Evolutionary conservation across 257 asterid species (phyloP).

Genomic region (Solanum neorickii): DNA sequence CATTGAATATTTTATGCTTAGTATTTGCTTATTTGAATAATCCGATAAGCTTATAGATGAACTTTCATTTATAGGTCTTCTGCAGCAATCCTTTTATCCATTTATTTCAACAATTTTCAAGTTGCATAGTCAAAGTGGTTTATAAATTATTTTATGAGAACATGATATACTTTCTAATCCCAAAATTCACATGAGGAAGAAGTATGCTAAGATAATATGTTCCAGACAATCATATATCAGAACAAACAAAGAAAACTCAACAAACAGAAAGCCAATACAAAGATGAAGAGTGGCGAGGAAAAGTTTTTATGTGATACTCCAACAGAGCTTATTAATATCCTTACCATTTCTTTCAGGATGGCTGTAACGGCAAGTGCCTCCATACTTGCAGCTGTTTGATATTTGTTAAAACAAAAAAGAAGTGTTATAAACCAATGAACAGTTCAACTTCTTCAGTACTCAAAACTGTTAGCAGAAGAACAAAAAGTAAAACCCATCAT

Average conservation of each 20-base stretch:
- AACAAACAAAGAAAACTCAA: not conserved
- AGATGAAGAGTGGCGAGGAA: not conserved
- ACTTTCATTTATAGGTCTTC: not conserved
- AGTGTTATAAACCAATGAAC: not conserved
- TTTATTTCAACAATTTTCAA: not conserved
- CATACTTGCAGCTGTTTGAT: conserved; percentile 83
- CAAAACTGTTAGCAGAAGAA: not conserved
- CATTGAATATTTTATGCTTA: not conserved
- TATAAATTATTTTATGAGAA: not conserved
- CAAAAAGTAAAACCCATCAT: not conserved
- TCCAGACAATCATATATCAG: not conserved
- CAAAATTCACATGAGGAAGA: not conserved
- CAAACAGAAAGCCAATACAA: not conserved
- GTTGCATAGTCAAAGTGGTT: not conserved
- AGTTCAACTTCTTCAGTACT: not conserved
- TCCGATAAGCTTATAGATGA: not conserved
- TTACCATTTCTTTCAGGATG: conserved; percentile 88
- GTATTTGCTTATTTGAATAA: not conserved
- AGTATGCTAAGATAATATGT: not conserved
- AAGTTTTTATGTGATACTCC: not conserved
- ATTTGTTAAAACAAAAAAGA: conserved; percentile 8
- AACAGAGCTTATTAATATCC: conserved; percentile 1
- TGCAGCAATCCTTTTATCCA: not conserved
- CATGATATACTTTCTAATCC: not conserved
- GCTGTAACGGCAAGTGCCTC: conserved; percentile 82